Evolutionary conservation across 139 green algal species (phyloP).

Genomic region (Chlamydomonas incerta): DNA sequence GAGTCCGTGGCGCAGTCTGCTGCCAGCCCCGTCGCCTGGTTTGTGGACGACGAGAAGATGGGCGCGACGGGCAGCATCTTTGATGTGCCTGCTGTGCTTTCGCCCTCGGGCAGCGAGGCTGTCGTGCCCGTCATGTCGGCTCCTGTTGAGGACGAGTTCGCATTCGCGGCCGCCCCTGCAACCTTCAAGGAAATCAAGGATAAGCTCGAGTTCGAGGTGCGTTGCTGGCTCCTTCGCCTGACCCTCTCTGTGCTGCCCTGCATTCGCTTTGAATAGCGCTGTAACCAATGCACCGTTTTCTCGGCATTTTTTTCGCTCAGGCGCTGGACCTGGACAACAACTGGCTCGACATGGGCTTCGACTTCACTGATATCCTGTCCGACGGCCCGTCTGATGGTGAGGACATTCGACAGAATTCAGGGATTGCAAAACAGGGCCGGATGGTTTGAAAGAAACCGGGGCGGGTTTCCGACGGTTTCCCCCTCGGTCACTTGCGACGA

Average conservation of each 20-base stretch:
- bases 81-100: not conserved
- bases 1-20: slow-evolving; percentile 39
- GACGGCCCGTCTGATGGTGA: slow-evolving; percentile 39
- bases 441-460: too few relatives aligned
- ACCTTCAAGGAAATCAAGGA: slow-evolving; percentile 59
- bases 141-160: not conserved
- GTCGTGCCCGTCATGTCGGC: slow-evolving; percentile 11
- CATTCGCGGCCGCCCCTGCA: not conserved
- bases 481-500: too few relatives aligned
- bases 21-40: slow-evolving; percentile 25
- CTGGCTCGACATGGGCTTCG: slow-evolving; percentile 66
- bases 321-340: slow-evolving; percentile 59
- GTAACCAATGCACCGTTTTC: too few relatives aligned
- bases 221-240: too few relatives aligned
- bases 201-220: slow-evolving; percentile 42
- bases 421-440: not conserved
- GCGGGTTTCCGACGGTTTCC: too few relatives aligned
- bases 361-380: slow-evolving; percentile 58
- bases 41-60: slow-evolving; percentile 25
- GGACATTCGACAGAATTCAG: not conserved
- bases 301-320: not conserved
- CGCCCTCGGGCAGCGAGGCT: slow-evolving; percentile 18
- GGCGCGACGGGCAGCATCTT: too few relatives aligned
- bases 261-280: not conserved
- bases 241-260: not conserved